Evolutionary conservation across 1,284 basidiomycete genomes (phyloP).

Genomic region (Rhodotorula sp.): DNA sequence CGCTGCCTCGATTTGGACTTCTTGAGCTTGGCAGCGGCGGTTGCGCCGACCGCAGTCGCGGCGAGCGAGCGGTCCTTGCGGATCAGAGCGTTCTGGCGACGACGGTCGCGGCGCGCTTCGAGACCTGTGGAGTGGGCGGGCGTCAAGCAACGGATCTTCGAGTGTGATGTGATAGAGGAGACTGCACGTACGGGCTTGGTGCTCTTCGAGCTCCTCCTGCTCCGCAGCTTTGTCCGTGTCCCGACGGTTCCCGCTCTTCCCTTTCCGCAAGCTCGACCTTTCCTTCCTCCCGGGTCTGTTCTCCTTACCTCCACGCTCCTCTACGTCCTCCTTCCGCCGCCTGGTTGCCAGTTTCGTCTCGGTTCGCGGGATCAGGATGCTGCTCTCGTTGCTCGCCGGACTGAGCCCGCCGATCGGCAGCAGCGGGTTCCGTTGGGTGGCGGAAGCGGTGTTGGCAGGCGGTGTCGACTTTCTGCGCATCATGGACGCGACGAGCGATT

Average conservation of each 20-base stretch:
- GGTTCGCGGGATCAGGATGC: constrained; percentile 10
- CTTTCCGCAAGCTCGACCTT: not conserved
- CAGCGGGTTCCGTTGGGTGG: no score
- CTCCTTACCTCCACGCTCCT: not conserved
- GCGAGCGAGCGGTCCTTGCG: constrained; percentile 32
- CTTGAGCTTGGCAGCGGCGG: constrained; percentile 22
- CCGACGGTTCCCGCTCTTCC: not conserved
- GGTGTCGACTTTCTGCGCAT: not conserved
- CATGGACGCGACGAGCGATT: not conserved
- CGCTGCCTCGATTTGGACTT: not conserved
- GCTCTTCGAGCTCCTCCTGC: constrained; percentile 24
- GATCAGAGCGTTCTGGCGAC: constrained; percentile 30
- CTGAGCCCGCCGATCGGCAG: no score
- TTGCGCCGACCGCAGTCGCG: constrained; percentile 18
- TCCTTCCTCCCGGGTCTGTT: not conserved
- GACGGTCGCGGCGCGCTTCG: constrained; percentile 27
- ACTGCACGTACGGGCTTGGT: constrained; percentile 22
- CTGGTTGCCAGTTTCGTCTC: not conserved
- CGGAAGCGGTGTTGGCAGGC: not conserved
- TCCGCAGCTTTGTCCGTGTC: constrained; percentile 14
- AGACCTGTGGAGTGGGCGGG: constrained; percentile 9
- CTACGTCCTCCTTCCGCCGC: not conserved
- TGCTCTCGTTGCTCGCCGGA: constrained; percentile 10
- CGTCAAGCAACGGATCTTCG: not conserved
- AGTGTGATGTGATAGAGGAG: no score